Evolutionary conservation across 345 rosid species (phyloP).

Genomic region (Eucalyptus coolabah): DNA sequence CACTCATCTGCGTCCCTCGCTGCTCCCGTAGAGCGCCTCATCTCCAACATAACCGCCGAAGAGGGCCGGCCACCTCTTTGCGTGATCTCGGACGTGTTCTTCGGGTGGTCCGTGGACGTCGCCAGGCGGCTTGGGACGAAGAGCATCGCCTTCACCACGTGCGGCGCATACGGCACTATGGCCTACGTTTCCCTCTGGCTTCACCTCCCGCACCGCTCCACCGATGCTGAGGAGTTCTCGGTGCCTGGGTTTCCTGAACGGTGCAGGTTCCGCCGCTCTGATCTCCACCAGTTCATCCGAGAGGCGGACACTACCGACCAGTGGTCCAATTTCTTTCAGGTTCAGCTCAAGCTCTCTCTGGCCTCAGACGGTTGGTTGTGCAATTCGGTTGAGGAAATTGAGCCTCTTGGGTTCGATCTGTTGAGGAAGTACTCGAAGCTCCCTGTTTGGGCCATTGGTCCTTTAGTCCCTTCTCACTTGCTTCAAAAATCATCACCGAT

Average conservation of each 20-base stretch:
- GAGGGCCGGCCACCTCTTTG: conserved; percentile 24
- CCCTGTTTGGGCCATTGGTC: too few species aligned
- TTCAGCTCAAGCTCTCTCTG: too few species aligned
- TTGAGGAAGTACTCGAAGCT: too few species aligned
- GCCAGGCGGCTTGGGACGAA: conserved; percentile 7
- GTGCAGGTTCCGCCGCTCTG: conserved; percentile 18
- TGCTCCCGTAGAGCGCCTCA: conserved; percentile 2
- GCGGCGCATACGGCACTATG: conserved; percentile 24
- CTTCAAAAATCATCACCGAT: background rate
- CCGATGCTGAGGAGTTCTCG: conserved; percentile 12
- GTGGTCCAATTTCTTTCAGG: too few species aligned
- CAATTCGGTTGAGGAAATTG: too few species aligned
- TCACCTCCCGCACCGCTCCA: conserved; percentile 23
- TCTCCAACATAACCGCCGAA: background rate
- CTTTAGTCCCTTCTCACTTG: conserved; percentile 14
- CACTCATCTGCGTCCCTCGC: conserved; percentile 1
- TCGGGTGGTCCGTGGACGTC: conserved; percentile 24
- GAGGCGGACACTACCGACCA: too few species aligned
- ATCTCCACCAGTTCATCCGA: too few species aligned
- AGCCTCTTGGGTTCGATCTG: too few species aligned
- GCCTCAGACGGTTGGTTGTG: too few species aligned
- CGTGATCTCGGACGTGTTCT: conserved; percentile 18
- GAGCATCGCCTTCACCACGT: conserved; percentile 7
- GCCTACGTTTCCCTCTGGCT: conserved; percentile 28
- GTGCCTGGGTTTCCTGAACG: conserved; percentile 32